Conservation (phyloP, 1,139 yeast species). For the Pneumocystis carinii region DNA sequence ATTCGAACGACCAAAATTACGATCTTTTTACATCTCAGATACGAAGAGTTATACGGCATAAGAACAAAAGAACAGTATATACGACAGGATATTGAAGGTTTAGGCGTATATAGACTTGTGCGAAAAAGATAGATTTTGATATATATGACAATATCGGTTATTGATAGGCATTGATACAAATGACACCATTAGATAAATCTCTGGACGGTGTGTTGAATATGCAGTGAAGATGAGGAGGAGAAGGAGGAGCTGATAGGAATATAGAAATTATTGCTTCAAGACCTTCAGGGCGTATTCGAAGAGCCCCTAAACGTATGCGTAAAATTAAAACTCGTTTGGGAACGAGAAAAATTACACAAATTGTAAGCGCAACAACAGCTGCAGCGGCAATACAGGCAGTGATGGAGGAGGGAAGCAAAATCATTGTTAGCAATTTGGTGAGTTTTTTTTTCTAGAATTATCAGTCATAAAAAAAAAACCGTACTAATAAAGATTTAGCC, state of each 20-base stretch:
- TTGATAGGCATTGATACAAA: not conserved
- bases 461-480: constrained; percentile 8
- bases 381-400: constrained; percentile 15
- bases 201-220: not conserved
- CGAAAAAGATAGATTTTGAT: no score
- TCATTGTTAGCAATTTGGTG: constrained; percentile 4
- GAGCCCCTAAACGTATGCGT: not conserved
- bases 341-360: not conserved
- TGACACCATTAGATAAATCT: not conserved
- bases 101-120: no score
- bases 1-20: no score
- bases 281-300: not conserved
- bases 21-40: no score
- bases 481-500: constrained; percentile 18
- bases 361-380: constrained; percentile 13
- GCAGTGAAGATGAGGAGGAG: no score
- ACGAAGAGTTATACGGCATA: no score
- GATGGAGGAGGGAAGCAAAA: constrained; percentile 14
- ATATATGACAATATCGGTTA: no score
- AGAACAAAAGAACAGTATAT: no score
- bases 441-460: not conserved
- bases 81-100: no score
- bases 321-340: not conserved
- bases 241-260: not conserved
- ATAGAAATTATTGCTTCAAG: not conserved